Evolutionary conservation across 371 early-diverging fungal genomes (phyloP).

Genomic region (Vittaforma corneae): DNA sequence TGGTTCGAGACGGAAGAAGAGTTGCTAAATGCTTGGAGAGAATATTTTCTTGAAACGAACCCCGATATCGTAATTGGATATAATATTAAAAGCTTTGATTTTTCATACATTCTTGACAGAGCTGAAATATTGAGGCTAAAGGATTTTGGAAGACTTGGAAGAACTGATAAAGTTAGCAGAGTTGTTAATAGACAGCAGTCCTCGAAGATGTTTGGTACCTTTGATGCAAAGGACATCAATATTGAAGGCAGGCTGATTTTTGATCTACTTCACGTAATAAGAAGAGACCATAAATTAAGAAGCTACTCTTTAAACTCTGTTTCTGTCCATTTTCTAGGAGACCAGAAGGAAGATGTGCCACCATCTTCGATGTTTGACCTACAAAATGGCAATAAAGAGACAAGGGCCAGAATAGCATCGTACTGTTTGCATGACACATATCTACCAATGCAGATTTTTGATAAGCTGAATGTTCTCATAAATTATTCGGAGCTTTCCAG

Average conservation of each 20-base stretch:
- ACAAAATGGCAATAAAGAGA: constrained; percentile 82
- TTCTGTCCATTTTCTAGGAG: constrained; percentile 83
- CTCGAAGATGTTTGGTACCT: constrained; percentile 78
- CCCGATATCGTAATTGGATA: constrained; percentile 97
- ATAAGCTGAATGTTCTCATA: constrained; percentile 86
- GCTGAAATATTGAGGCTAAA: constrained; percentile 66
- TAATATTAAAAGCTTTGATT: constrained; percentile 92
- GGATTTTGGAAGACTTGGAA: constrained; percentile 72
- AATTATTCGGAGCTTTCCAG: constrained; percentile 97
- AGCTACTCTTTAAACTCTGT: constrained; percentile 93
- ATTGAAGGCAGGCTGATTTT: constrained; percentile 86
- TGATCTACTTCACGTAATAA: constrained; percentile 86
- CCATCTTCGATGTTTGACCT: constrained; percentile 89
- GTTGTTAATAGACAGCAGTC: constrained; percentile 72
- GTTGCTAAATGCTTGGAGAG: constrained; percentile 69
- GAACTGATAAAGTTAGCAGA: constrained; percentile 62
- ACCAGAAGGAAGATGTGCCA: constrained; percentile 98
- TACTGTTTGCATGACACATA: constrained; percentile 96
- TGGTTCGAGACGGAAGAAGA: constrained; percentile 72
- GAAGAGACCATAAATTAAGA: constrained; percentile 86
- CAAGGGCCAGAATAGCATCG: constrained; percentile 83
- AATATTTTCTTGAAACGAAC: constrained; percentile 63
- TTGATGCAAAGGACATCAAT: constrained; percentile 72
- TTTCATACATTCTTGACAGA: constrained; percentile 86
- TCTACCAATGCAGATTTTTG: constrained; percentile 83